phyloP scores from a whole-genome alignment of 1,139 yeast species.

The Debaryomyces sp. region DNA sequence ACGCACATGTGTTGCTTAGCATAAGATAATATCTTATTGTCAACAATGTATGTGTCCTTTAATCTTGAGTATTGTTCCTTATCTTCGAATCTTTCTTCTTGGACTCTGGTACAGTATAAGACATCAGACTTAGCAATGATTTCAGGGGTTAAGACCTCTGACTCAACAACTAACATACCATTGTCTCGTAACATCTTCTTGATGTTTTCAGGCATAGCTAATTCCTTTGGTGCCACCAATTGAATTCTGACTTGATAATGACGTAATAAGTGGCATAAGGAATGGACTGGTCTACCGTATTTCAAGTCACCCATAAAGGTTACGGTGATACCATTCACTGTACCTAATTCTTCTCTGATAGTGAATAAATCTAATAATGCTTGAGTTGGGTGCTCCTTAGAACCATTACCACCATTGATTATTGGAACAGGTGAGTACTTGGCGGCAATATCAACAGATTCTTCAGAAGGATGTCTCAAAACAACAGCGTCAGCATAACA shows the following conservation, averaged over 20 bases:
- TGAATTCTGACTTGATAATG: slow-evolving; percentile 94
- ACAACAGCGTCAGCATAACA: slow-evolving; percentile 97
- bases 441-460: slow-evolving; percentile 91
- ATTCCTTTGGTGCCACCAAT: slow-evolving; percentile 87
- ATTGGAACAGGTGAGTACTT: slow-evolving; percentile 97
- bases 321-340: slow-evolving; percentile 96
- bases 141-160: slow-evolving; percentile 76
- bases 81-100: slow-evolving; percentile 90
- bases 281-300: slow-evolving; percentile 98
- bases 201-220: slow-evolving; percentile 76
- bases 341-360: slow-evolving; percentile 97
- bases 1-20: slow-evolving; percentile 99
- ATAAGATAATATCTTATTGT: slow-evolving; percentile 84
- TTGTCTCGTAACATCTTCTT: slow-evolving; percentile 63
- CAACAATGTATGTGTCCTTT: slow-evolving; percentile 90
- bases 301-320: slow-evolving; percentile 99
- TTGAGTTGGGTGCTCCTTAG: slow-evolving; percentile 98
- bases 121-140: slow-evolving; percentile 91
- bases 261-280: slow-evolving; percentile 85
- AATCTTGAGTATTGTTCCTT: slow-evolving; percentile 79
- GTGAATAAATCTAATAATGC: slow-evolving; percentile 97
- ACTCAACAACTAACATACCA: slow-evolving; percentile 73
- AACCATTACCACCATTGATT: slow-evolving; percentile 96
- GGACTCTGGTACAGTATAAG: slow-evolving; percentile 96
- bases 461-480: slow-evolving; percentile 93